Percentiles rank a stretch among this genome's conserved stretches.
Evolutionary conservation across 1,284 basidiomycete species (phyloP).

Genomic region (Marasmius sp.): DNA sequence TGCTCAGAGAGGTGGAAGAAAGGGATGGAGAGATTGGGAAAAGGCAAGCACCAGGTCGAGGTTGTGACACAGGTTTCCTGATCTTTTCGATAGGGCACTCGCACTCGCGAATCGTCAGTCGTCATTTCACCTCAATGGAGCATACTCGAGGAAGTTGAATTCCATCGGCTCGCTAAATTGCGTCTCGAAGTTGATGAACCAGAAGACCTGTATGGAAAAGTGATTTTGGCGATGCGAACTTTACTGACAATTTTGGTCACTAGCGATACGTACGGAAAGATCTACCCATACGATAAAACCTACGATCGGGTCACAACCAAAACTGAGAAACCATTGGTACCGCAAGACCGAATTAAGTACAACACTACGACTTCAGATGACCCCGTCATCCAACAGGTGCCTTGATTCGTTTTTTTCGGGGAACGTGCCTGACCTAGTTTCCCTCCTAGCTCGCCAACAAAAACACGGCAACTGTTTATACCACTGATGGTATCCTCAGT

Average conservation of each 20-base stretch:
- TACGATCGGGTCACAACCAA: conserved; percentile 97
- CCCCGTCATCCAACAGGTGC: conserved; percentile 87
- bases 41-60: conserved; percentile 54
- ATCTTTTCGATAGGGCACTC: conserved; percentile 62
- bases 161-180: conserved; percentile 89
- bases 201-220: conserved; percentile 73
- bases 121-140: conserved; percentile 91
- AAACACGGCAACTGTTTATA: conserved; percentile 84
- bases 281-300: conserved; percentile 92
- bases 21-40: conserved; percentile 94
- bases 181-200: conserved; percentile 90
- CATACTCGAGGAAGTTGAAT: conserved; percentile 97
- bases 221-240: conserved; percentile 11
- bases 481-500: conserved; percentile 94
- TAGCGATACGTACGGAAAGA: conserved; percentile 85
- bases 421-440: conserved; percentile 8
- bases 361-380: conserved; percentile 98
- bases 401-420: conserved; percentile 15
- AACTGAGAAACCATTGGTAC: conserved; percentile 86
- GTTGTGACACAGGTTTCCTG: neutral
- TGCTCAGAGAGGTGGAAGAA: conserved; percentile 59
- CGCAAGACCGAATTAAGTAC: conserved; percentile 95
- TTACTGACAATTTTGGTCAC: conserved; percentile 3
- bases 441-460: conserved; percentile 68
- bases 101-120: conserved; percentile 92